Evolutionary conservation across 78 protist species (phyloP).

Genomic region (Salpingoeca rosetta): DNA sequence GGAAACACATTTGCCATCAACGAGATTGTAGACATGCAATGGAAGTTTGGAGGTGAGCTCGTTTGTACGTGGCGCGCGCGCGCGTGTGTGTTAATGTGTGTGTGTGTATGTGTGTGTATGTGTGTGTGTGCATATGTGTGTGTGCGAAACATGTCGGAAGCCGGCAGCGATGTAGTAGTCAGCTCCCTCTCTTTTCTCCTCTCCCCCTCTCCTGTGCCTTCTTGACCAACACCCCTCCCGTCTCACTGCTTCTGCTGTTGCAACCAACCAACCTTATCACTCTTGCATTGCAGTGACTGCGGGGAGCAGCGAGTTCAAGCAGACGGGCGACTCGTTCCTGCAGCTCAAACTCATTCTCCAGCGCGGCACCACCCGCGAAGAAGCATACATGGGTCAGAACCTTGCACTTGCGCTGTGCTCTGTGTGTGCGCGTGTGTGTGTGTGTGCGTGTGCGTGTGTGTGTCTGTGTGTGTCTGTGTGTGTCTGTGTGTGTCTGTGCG

Average conservation of each 20-base stretch:
- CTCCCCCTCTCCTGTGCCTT: no score
- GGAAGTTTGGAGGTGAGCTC: neutral
- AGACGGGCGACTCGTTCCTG: neutral
- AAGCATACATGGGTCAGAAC: neutral
- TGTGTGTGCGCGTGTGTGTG: neutral
- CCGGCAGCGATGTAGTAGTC: no score
- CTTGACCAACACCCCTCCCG: no score
- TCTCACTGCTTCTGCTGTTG: no score
- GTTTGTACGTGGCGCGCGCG: neutral
- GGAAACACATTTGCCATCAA: neutral
- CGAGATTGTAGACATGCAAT: neutral
- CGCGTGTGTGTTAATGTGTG: no score
- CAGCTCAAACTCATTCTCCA: conserved; percentile 1
- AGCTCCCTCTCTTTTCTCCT: no score
- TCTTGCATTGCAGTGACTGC: neutral
- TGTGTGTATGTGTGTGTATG: neutral
- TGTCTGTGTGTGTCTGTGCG: neutral
- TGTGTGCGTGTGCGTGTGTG: neutral
- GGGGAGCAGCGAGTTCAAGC: neutral
- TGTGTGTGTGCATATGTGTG: neutral
- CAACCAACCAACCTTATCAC: no score
- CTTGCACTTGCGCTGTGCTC: no score
- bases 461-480: neutral
- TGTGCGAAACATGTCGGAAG: no score
- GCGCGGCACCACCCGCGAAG: neutral